phyloP scores from a whole-genome alignment of 83 land plant species.

The Diphasiastrum complanatum region DNA sequence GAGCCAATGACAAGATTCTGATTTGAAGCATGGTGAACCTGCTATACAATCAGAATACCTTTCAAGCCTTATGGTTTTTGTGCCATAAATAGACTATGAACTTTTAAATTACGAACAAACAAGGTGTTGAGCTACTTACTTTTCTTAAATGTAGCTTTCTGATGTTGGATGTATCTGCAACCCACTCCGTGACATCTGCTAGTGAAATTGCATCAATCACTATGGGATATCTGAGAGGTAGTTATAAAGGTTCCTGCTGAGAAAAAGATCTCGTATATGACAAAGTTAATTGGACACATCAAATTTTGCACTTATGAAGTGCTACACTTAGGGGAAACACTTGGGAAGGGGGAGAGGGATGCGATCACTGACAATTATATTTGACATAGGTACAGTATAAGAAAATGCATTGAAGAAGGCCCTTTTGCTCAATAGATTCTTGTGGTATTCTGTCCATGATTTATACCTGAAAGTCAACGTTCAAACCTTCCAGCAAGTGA shows the following conservation, averaged over 20 bases:
- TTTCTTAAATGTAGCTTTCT: constrained; percentile 15
- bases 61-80: not conserved
- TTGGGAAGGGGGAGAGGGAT: not conserved
- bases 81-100: too few relatives aligned
- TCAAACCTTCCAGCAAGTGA: not conserved
- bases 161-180: constrained; percentile 24
- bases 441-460: too few relatives aligned
- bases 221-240: constrained; percentile 17
- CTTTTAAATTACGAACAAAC: too few relatives aligned
- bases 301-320: too few relatives aligned
- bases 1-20: constrained; percentile 30
- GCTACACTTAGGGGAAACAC: too few relatives aligned
- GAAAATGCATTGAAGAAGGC: not conserved
- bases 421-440: too few relatives aligned
- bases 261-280: too few relatives aligned
- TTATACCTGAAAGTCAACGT: too few relatives aligned
- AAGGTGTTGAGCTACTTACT: too few relatives aligned
- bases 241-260: too few relatives aligned
- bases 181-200: constrained; percentile 31
- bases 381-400: not conserved
- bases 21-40: constrained; percentile 29
- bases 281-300: too few relatives aligned
- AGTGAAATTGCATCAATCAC: constrained; percentile 26
- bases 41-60: not conserved
- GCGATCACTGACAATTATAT: not conserved